A percentile compares a stretch with the other conserved stretches of the same genome.
These are phyloP conservation scores for Liriodendron chinense DNA, from an alignment of 164 flowering plant species.

Conservation along the genomic window DNA sequence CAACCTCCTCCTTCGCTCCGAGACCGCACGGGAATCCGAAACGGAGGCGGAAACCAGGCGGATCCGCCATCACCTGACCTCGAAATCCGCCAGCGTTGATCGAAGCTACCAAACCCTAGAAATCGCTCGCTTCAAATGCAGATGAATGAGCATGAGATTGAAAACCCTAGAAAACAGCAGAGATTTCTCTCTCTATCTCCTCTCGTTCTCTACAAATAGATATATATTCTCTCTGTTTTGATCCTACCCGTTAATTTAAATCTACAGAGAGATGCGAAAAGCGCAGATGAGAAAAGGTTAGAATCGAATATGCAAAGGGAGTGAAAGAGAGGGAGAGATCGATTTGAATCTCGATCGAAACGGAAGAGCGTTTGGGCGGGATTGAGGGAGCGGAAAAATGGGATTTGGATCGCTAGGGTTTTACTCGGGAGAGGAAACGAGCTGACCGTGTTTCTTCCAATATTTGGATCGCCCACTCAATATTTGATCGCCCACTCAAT, in stretches of 20 bases:
- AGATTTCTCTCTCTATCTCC: not conserved
- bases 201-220: not conserved
- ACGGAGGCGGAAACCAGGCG: constrained; percentile 60
- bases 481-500: too few species aligned
- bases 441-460: not conserved
- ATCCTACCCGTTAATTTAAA: not conserved
- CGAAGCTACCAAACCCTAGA: constrained; percentile 22
- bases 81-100: constrained; percentile 74
- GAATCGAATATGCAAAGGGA: not conserved
- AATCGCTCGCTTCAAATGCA: constrained; percentile 1
- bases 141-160: not conserved
- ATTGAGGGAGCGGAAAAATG: not conserved
- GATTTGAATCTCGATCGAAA: not conserved
- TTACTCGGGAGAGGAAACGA: not conserved
- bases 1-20: constrained; percentile 11
- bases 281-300: not conserved
- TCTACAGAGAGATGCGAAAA: not conserved
- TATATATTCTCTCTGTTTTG: not conserved
- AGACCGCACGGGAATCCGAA: constrained; percentile 3
- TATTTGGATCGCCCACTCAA: too few species aligned
- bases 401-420: constrained; percentile 2
- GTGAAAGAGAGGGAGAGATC: not conserved
- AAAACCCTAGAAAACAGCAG: not conserved
- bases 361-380: not conserved
- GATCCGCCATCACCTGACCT: constrained; percentile 85